Percentiles rank a stretch among this genome's conserved stretches.
Evolutionary conservation across 2,329 filamentous ascomycete species (phyloP).

Genomic region (Ophiostoma piceae): DNA sequence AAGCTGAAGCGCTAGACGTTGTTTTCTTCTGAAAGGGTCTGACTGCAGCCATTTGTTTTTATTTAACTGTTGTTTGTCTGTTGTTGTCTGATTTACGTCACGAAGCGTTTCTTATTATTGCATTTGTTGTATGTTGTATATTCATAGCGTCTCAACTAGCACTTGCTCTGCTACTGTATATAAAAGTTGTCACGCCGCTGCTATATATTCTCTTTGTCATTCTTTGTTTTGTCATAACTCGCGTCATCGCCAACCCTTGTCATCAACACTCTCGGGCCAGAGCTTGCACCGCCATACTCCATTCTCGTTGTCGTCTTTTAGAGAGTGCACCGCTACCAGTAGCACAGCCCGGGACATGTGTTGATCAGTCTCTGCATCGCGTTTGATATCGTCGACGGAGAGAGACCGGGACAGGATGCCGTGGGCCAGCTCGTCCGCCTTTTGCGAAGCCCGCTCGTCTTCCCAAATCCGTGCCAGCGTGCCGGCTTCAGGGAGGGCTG

Average conservation of each 20-base stretch:
- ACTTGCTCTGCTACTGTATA: slow-evolving; percentile 2
- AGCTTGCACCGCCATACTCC: neutral
- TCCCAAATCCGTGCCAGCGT: neutral
- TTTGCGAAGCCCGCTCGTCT: neutral
- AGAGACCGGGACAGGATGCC: neutral
- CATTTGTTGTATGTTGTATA: neutral
- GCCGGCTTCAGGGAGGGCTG: neutral
- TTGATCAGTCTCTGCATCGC: neutral
- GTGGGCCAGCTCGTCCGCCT: neutral
- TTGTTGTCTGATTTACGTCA: neutral
- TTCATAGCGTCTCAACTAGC: neutral
- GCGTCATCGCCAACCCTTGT: neutral
- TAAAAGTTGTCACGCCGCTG: neutral
- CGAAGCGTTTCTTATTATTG: neutral
- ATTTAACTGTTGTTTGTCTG: neutral
- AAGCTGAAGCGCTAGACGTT: slow-evolving; percentile 21
- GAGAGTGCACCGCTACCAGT: neutral
- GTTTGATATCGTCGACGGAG: neutral
- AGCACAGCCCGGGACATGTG: neutral
- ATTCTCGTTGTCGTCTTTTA: neutral
- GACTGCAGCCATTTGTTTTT: neutral
- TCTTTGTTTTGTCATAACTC: neutral
- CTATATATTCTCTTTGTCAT: neutral
- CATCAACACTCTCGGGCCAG: neutral
- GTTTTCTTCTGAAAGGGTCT: neutral